Evolutionary conservation across 352 stramenopile genomes (phyloP).

Genomic region (Globisporangium cylindrosporum): DNA sequence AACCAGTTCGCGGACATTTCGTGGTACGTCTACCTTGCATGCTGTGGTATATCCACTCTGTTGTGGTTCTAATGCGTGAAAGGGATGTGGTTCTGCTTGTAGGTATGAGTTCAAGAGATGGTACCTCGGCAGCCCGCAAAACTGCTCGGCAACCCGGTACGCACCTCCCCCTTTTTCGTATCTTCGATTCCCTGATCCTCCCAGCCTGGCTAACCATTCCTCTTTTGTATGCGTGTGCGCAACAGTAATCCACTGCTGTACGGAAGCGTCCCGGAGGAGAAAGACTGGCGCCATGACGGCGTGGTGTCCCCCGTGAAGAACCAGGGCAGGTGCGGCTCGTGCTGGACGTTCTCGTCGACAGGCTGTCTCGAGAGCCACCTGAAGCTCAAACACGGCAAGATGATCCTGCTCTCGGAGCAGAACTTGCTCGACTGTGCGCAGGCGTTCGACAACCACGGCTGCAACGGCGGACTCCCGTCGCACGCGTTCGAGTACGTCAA

Average conservation of each 20-base stretch:
- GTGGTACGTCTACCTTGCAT: conserved; percentile 31
- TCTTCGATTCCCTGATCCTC: background rate
- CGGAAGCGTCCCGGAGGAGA: conserved; percentile 66
- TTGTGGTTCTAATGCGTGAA: background rate
- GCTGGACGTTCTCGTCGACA: conserved; percentile 98
- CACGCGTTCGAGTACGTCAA: conserved; percentile 96
- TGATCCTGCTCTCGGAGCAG: conserved; percentile 96
- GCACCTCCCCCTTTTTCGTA: background rate
- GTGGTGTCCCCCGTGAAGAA: conserved; percentile 97
- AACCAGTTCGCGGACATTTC: conserved; percentile 77
- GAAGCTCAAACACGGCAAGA: conserved; percentile 91
- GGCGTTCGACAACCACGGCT: conserved; percentile 93
- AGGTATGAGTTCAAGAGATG: conserved; percentile 73
- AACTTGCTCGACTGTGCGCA: conserved; percentile 96
- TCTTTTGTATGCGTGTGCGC: background rate
- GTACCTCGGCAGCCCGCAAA: conserved; percentile 65
- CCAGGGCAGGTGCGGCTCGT: conserved; percentile 97
- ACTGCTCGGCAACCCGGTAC: conserved; percentile 64
- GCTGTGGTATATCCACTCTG: background rate
- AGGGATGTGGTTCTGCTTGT: background rate
- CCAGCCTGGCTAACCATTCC: background rate
- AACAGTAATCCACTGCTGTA: conserved; percentile 22
- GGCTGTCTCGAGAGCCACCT: conserved; percentile 96
- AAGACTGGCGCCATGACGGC: conserved; percentile 94
- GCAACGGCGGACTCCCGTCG: conserved; percentile 95